phyloP scores from a whole-genome alignment of 2,329 filamentous ascomycete species.

The Pseudopithomyces chartarum region DNA sequence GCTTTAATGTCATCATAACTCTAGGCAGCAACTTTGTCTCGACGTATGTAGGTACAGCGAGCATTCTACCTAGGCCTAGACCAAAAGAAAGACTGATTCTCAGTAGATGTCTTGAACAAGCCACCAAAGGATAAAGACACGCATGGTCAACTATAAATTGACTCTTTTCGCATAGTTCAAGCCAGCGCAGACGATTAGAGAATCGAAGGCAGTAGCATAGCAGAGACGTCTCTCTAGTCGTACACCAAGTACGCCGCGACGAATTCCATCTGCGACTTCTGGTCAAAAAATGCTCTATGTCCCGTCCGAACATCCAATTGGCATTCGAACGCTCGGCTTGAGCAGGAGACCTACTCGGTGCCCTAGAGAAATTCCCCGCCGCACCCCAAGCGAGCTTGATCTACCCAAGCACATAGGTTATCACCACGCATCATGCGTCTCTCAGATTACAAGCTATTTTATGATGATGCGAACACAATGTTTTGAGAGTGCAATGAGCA shows the following conservation, averaged over 20 bases:
- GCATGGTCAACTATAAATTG: too few species aligned
- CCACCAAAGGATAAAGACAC: too few species aligned
- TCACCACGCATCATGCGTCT: constrained; percentile 17
- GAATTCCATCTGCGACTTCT: background rate
- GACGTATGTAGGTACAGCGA: too few species aligned
- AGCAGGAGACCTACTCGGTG: background rate
- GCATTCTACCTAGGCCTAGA: too few species aligned
- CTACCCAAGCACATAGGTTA: constrained; percentile 15
- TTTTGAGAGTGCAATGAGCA: background rate
- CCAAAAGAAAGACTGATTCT: too few species aligned
- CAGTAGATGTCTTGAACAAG: too few species aligned
- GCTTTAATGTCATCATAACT: too few species aligned
- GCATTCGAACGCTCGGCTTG: background rate
- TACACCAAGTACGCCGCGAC: constrained; percentile 1
- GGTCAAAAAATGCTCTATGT: background rate
- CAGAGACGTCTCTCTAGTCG: background rate
- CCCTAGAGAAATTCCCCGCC: background rate
- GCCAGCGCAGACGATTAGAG: background rate
- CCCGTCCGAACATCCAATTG: background rate
- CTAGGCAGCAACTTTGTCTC: too few species aligned
- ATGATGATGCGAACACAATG: constrained; percentile 1
- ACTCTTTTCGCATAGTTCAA: background rate
- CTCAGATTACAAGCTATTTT: constrained; percentile 9
- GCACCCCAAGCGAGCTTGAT: constrained; percentile 10
- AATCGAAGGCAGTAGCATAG: constrained; percentile 4